Base-by-base conservation (phyloP, 1,139 yeast genomes). In the Suhomyces choctaworum region DNA sequence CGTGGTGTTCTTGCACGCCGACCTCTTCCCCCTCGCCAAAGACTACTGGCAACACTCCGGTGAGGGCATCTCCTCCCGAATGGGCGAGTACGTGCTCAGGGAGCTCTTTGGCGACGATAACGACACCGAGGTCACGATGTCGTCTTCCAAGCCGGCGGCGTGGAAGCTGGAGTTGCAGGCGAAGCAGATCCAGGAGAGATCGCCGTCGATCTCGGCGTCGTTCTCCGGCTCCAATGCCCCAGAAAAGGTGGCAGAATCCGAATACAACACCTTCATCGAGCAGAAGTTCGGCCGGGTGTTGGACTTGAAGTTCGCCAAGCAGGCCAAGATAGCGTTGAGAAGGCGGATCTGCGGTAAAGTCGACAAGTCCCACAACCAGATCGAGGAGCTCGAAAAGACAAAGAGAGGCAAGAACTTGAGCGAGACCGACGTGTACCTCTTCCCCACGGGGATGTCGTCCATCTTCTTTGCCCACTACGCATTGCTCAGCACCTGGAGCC, bases 11-110 rank as follows among this genome's bases (percentile, higher is more conserved):
- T 82, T 83, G 50, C 87, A 87, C 0, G 66, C 70, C 2, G 54
- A 62, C 2, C 77, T 75, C 33, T 79, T 68, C 45, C 60, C 76
- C 1, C 56, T 84, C 5, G 92, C 94, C 22, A 89, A 88, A 56
- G 80, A 79, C 49, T 92, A 86, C 62, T 92, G 98, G 98, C 97
- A 90, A 56, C 97, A 90, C 52, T 71, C 95, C 0, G 98, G 98
- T 21, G 97, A 92, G 59, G 96, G 96, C 9, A 77, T 92, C 27
- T 86, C 96, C 13, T 86, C 96, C 8, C 68, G 97, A 51, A 66
- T 82, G 61, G 97, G 90, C 1, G 97, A 90, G 57, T 92, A 87
- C 52, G 78, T 86, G 27, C 61, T 84, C 40, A 78, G 76, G 41
- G 86, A 80, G 48, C 64, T 85, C 48, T 73, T 78, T 47, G 62